phyloP scores from a whole-genome alignment of 192 early-diverging fungal species.

The Backusella mclennaniae region DNA sequence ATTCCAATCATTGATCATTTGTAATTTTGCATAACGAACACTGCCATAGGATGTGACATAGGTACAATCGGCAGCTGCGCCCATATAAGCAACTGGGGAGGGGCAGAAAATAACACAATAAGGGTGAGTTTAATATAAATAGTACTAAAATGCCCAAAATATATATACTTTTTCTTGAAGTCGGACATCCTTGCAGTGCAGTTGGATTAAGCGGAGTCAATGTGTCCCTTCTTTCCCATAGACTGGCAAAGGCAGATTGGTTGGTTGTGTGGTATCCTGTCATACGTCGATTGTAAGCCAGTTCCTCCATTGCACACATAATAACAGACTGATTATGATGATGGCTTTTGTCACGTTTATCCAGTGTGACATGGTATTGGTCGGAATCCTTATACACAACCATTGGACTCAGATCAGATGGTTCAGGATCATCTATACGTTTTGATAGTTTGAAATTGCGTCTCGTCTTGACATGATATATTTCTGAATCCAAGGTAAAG shows the following conservation, averaged over 20 bases:
- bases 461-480: conserved; percentile 59
- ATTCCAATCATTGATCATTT: conserved; percentile 84
- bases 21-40: conserved; percentile 55
- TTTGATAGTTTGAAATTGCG: conserved; percentile 52
- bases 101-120: background rate
- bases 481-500: conserved; percentile 51
- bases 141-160: background rate
- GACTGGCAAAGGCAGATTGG: background rate
- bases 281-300: conserved; percentile 15
- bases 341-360: background rate
- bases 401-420: conserved; percentile 32
- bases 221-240: background rate
- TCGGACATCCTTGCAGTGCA: conserved; percentile 16
- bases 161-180: conserved; percentile 18
- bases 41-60: conserved; percentile 59
- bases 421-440: conserved; percentile 44
- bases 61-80: conserved; percentile 67
- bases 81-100: conserved; percentile 28
- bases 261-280: conserved; percentile 11
- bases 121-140: background rate
- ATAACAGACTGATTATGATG: background rate
- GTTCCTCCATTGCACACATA: conserved; percentile 22
- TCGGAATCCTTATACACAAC: conserved; percentile 31
- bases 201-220: background rate
- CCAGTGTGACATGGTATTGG: conserved; percentile 10